These are phyloP conservation scores for Colletotrichum costaricense DNA, from an alignment of 2,329 filamentous ascomycete genomes.

Conservation along the genomic window DNA sequence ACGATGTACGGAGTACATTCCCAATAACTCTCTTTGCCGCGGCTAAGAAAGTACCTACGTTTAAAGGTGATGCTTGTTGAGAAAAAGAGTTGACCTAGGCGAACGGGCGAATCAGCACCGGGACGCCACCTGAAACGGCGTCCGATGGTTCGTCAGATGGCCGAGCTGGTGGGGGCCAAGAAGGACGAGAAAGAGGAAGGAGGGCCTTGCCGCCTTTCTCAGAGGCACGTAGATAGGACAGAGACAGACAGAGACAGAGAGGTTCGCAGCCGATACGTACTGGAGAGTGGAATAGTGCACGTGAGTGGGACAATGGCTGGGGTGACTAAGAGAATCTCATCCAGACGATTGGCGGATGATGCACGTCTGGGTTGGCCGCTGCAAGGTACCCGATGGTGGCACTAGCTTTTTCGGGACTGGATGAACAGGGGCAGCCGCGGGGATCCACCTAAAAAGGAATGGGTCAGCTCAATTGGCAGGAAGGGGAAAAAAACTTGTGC, in stretches of 20 bases:
- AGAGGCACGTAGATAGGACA: too few relatives aligned
- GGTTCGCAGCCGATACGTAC: background rate
- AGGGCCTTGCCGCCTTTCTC: background rate
- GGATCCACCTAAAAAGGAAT: background rate
- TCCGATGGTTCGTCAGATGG: constrained; percentile 32
- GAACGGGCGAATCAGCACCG: constrained; percentile 24
- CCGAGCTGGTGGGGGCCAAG: background rate
- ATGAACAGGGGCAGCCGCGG: background rate
- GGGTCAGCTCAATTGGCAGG: too few relatives aligned
- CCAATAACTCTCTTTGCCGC: constrained; percentile 19
- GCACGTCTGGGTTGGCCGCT: constrained; percentile 26
- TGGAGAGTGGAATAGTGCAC: too few relatives aligned
- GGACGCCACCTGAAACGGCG: constrained; percentile 24
- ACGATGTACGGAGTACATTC: background rate
- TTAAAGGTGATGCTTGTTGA: background rate
- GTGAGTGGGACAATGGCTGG: background rate
- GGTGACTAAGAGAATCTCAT: background rate
- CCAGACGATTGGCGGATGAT: constrained; percentile 30
- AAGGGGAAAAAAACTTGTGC: background rate
- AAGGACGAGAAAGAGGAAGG: background rate
- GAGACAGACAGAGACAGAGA: too few relatives aligned
- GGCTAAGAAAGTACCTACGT: background rate
- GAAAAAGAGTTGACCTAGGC: background rate
- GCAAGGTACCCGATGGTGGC: constrained; percentile 31
- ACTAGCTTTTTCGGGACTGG: background rate